Conservation (phyloP, 441 rosid species). For the Pelargonium australe region DNA sequence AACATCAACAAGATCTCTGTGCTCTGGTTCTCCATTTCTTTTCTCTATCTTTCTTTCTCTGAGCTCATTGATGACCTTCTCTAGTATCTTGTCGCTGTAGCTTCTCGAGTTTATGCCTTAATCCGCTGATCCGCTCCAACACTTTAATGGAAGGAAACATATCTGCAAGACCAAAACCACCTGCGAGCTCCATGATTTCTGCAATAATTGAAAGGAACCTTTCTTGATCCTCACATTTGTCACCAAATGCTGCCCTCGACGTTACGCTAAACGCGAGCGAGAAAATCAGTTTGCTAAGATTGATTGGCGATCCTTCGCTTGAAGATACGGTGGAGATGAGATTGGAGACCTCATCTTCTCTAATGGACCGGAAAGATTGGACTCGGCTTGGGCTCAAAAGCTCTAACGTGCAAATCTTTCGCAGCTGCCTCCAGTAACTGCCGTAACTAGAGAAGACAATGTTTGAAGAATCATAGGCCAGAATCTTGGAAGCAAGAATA, state of each 20-base stretch:
- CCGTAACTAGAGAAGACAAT: slow-evolving; percentile 18
- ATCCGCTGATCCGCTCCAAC: slow-evolving; percentile 22
- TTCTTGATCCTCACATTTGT: slow-evolving; percentile 12
- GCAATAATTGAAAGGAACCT: not conserved
- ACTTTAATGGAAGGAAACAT: slow-evolving; percentile 26
- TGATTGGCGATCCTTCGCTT: slow-evolving; percentile 7
- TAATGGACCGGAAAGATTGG: slow-evolving; percentile 17
- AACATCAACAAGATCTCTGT: slow-evolving; percentile 24
- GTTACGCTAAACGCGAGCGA: slow-evolving; percentile 14
- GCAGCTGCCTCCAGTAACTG: slow-evolving; percentile 21
- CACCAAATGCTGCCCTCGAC: slow-evolving; percentile 24
- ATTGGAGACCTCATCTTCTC: slow-evolving; percentile 24
- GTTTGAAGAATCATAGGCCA: slow-evolving; percentile 11
- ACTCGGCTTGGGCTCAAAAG: slow-evolving; percentile 19
- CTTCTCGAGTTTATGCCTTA: slow-evolving; percentile 11
- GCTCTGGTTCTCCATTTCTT: not conserved
- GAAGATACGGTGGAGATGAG: slow-evolving; percentile 3
- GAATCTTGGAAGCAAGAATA: not conserved
- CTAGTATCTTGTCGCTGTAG: slow-evolving; percentile 22
- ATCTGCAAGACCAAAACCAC: slow-evolving; percentile 25
- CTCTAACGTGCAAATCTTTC: slow-evolving; percentile 15
- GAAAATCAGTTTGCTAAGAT: slow-evolving; percentile 14
- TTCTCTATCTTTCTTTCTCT: not conserved
- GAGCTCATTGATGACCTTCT: slow-evolving; percentile 23
- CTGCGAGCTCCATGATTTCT: slow-evolving; percentile 7